Conservation (phyloP, 129 eudicot genomes). For the Lonicera japonica region DNA sequence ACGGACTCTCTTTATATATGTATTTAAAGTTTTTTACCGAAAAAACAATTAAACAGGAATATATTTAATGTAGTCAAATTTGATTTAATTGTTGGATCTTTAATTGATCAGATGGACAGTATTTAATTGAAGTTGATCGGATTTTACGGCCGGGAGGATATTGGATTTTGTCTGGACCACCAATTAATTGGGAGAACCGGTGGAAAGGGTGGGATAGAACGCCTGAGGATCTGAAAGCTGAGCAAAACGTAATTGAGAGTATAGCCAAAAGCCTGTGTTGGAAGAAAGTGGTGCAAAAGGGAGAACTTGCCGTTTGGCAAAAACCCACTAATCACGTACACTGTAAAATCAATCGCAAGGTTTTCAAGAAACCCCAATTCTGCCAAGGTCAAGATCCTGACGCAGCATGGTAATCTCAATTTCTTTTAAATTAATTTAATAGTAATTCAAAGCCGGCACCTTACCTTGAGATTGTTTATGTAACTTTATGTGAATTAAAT, state of each 20-base stretch:
- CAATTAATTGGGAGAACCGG: conserved; percentile 78
- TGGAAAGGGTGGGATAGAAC: conserved; percentile 84
- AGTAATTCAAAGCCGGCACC: too few relatives aligned
- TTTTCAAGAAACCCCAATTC: conserved; percentile 63
- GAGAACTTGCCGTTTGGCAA: conserved; percentile 80
- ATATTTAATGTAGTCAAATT: too few relatives aligned
- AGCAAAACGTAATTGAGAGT: conserved; percentile 55
- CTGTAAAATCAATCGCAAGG: conserved; percentile 54
- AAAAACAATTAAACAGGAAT: too few relatives aligned
- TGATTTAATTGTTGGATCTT: not conserved
- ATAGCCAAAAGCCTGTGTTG: conserved; percentile 79
- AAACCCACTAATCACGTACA: conserved; percentile 79
- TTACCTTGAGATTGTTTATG: too few relatives aligned
- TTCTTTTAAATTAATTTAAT: not conserved
- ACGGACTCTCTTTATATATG: too few relatives aligned
- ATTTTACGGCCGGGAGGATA: conserved; percentile 90
- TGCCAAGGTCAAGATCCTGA: conserved; percentile 65
- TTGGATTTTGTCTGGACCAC: conserved; percentile 95
- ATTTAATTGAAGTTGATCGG: conserved; percentile 82
- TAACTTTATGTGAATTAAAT: too few relatives aligned
- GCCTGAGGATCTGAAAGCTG: conserved; percentile 46
- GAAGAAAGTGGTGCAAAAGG: conserved; percentile 65
- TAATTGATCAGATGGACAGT: conserved; percentile 52
- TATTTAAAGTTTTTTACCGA: too few relatives aligned
- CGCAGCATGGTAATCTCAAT: conserved; percentile 53